Conservation (phyloP, 73 alveolate genomes). For the Stentor roeselii region DNA sequence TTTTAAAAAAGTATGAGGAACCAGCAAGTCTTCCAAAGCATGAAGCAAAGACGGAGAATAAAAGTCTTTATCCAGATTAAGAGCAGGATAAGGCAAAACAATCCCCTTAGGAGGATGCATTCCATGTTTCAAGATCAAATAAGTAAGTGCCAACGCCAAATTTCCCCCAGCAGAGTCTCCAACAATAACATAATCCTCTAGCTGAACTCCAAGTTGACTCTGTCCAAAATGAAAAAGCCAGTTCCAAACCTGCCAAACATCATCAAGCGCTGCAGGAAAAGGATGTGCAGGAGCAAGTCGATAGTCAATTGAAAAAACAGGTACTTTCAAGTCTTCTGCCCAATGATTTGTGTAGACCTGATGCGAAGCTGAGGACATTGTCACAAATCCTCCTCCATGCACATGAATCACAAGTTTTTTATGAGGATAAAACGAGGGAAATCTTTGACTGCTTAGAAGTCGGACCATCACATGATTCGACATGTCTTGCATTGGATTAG, state of each 20-base stretch:
- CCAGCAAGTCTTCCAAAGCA: constrained; percentile 66
- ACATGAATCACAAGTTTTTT: constrained; percentile 74
- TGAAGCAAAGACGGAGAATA: constrained; percentile 68
- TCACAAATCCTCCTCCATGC: constrained; percentile 98
- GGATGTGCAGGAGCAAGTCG: constrained; percentile 88
- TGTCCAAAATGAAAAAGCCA: constrained; percentile 80
- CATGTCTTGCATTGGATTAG: too few relatives aligned
- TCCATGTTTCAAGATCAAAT: constrained; percentile 52
- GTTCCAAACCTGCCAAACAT: constrained; percentile 80
- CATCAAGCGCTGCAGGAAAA: constrained; percentile 92
- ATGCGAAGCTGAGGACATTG: constrained; percentile 88
- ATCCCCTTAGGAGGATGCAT: constrained; percentile 79
- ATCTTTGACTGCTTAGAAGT: too few relatives aligned
- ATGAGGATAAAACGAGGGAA: too few relatives aligned
- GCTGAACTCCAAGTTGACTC: constrained; percentile 55
- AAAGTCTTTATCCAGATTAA: constrained; percentile 32
- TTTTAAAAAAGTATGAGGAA: constrained; percentile 67
- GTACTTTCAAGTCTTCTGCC: constrained; percentile 74
- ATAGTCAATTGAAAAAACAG: constrained; percentile 89
- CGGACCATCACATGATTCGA: too few relatives aligned
- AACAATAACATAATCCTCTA: constrained; percentile 72
- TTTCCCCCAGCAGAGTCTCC: constrained; percentile 99
- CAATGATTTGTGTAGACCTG: constrained; percentile 82
- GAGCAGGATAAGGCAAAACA: constrained; percentile 73
- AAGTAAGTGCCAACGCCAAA: constrained; percentile 62